Evolutionary conservation across 2,329 filamentous ascomycete genomes (phyloP), one percentile per base, ranked within the genome.

Genomic region (Clathrospora elynae): DNA sequence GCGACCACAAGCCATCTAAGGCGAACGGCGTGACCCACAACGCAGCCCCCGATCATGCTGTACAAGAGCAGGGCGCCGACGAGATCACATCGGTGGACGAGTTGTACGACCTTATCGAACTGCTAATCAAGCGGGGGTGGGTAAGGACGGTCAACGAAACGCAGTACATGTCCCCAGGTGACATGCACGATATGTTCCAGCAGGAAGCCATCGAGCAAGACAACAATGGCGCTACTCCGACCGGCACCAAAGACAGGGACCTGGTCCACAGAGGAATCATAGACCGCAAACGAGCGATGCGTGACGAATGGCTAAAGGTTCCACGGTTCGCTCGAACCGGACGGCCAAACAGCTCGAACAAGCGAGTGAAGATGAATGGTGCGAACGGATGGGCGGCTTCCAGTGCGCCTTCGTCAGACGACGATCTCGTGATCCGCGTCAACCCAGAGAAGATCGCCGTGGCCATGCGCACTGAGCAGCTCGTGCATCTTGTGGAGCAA

Each of bases 381-480:
- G 46, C 40, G 8, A 55, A 59, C 5, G 45, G 47, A 1, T 56
- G 49, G 42, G 30, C 49, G 9, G 26, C 41, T 6, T 20, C 41
- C 2, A 31, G 35, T 26, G 39, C 31, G 10, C 36, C 43, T 8
- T 51, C 55, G 6, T 42, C 49, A 12, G 63, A 95, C 85, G 80
- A 83, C 35, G 81, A 87, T 44, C 76, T 90, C 52, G 78, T 91
- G 23, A 76, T 97, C 34, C 83, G 86, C 18, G 77, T 96, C 40
- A 96, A 96, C 64, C 86, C 89, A 61, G 86, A 91, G 42, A 95
- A 92, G 68, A 88, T 90, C 46, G 76, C 86, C 5, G 88, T 96
- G 7, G 84, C 88, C 35, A 77, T 96, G 51, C 88, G 92, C 42
- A 96, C 90, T 59, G 80, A 85, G 52, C 82, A 84, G 13, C 82